Conservation (phyloP, 352 stramenopile species). For the Pythium angustatum region DNA sequence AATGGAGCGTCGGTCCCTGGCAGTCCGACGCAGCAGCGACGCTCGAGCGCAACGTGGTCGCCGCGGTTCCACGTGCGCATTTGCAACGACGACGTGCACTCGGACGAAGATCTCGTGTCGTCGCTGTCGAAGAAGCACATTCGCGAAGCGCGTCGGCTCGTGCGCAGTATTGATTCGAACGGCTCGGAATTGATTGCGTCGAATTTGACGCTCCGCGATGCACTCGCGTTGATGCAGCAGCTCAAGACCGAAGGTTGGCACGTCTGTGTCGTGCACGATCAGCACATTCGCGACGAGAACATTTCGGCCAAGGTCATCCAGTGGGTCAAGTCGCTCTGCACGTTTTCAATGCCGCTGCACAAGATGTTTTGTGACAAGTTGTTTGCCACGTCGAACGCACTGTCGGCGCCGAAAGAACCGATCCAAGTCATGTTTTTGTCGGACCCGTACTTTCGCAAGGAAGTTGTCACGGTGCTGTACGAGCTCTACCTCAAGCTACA, state of each 20-base stretch:
- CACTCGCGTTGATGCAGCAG: slow-evolving; percentile 73
- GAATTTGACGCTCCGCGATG: slow-evolving; percentile 57
- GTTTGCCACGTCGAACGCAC: slow-evolving; percentile 42
- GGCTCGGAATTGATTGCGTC: slow-evolving; percentile 66
- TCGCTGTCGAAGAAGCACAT: slow-evolving; percentile 87
- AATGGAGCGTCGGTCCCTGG: slow-evolving; percentile 1
- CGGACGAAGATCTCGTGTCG: slow-evolving; percentile 95
- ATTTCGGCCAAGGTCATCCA: slow-evolving; percentile 62
- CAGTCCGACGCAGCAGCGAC: slow-evolving; percentile 29
- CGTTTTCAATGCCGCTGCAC: slow-evolving; percentile 59
- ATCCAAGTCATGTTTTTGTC: slow-evolving; percentile 91
- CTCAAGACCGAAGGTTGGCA: slow-evolving; percentile 82
- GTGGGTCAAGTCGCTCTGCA: slow-evolving; percentile 75
- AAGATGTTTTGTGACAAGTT: slow-evolving; percentile 72
- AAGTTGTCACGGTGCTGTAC: slow-evolving; percentile 90
- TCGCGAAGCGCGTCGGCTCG: slow-evolving; percentile 51
- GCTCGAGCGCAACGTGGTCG: slow-evolving; percentile 26
- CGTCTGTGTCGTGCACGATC: slow-evolving; percentile 75
- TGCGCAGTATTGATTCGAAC: slow-evolving; percentile 73
- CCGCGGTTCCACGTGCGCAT: slow-evolving; percentile 91
- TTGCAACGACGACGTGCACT: slow-evolving; percentile 99
- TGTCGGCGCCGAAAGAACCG: slow-evolving; percentile 56
- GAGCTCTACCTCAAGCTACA: slow-evolving; percentile 95
- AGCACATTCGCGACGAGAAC: slow-evolving; percentile 72
- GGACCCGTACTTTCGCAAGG: slow-evolving; percentile 95